Conservation (phyloP, 345 rosid species). For the Camelina laxa region DNA sequence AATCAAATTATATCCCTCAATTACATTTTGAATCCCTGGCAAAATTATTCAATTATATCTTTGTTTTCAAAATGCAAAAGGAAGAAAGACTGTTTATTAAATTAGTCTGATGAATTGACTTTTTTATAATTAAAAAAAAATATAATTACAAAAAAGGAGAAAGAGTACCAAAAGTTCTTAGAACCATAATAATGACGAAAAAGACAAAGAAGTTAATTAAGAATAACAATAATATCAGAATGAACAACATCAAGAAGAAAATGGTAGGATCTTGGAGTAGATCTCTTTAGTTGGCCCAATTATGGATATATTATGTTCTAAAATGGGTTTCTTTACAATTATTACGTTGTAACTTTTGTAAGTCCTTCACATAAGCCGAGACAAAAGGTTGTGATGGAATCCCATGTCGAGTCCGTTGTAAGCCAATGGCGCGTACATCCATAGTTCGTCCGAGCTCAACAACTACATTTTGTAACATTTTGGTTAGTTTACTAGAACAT, state of each 20-base stretch:
- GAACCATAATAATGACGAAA: constrained; percentile 32
- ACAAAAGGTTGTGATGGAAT: constrained; percentile 67
- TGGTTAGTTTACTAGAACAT: constrained; percentile 11
- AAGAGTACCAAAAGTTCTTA: constrained; percentile 26
- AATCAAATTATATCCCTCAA: neutral
- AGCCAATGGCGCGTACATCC: constrained; percentile 98
- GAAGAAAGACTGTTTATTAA: constrained; percentile 18
- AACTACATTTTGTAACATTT: constrained; percentile 54
- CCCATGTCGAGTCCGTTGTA: constrained; percentile 86
- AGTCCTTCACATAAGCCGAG: constrained; percentile 44
- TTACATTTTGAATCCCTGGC: neutral
- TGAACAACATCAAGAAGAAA: constrained; percentile 20
- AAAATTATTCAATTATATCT: constrained; percentile 5
- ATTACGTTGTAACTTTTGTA: constrained; percentile 3
- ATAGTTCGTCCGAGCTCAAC: constrained; percentile 90
- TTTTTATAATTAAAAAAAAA: constrained; percentile 25
- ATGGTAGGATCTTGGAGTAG: constrained; percentile 29
- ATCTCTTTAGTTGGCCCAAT: constrained; percentile 25
- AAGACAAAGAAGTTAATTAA: constrained; percentile 27
- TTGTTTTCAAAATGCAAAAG: neutral
- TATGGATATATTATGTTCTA: constrained; percentile 26
- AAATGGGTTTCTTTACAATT: constrained; percentile 37
- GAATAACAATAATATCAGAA: constrained; percentile 10
- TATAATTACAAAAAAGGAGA: constrained; percentile 23
- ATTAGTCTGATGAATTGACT: constrained; percentile 28